phyloP scores from a whole-genome alignment of 2,329 filamentous ascomycete genomes.

The Monascus ruber region DNA sequence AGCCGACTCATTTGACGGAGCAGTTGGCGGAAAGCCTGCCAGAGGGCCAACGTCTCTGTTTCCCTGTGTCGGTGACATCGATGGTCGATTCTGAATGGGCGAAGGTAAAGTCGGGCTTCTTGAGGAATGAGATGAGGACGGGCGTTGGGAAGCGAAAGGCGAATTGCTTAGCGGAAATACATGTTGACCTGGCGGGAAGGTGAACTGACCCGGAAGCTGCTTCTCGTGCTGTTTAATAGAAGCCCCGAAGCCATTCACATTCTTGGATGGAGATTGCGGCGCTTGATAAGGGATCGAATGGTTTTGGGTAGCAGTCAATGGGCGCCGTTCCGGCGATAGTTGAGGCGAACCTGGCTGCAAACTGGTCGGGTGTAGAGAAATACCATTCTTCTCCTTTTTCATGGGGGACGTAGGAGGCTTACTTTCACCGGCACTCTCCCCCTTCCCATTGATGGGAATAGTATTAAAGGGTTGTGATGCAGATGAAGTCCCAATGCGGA shows the following conservation, averaged over 20 bases:
- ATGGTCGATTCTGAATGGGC: conserved; percentile 34
- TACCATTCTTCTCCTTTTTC: conserved; percentile 16
- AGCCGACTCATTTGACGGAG: conserved; percentile 15
- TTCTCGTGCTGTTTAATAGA: conserved; percentile 14
- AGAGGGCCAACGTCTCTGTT: conserved; percentile 37
- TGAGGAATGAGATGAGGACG: conserved; percentile 31
- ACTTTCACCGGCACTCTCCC: conserved; percentile 9
- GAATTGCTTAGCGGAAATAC: conserved; percentile 12
- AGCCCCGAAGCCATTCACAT: conserved; percentile 15
- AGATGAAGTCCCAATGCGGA: conserved; percentile 40
- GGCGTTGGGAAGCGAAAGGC: conserved; percentile 25
- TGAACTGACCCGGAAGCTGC: conserved; percentile 7
- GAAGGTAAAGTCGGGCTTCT: conserved; percentile 23
- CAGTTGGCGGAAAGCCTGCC: conserved; percentile 29
- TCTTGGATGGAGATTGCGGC: conserved; percentile 23
- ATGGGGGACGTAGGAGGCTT: conserved; percentile 12
- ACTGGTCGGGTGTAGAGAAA: conserved; percentile 9
- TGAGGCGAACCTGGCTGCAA: conserved; percentile 6
- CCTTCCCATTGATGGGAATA: conserved; percentile 9
- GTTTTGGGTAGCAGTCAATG: background rate
- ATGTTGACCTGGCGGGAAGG: conserved; percentile 16
- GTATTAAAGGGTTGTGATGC: conserved; percentile 31
- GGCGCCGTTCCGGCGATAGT: background rate
- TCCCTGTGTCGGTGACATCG: conserved; percentile 40
- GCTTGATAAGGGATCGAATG: conserved; percentile 7